A percentile compares a stretch with the other conserved stretches of the same genome.
Evolutionary conservation across 352 stramenopile species (phyloP).

Genomic region (Phytophthora uliginosa): DNA sequence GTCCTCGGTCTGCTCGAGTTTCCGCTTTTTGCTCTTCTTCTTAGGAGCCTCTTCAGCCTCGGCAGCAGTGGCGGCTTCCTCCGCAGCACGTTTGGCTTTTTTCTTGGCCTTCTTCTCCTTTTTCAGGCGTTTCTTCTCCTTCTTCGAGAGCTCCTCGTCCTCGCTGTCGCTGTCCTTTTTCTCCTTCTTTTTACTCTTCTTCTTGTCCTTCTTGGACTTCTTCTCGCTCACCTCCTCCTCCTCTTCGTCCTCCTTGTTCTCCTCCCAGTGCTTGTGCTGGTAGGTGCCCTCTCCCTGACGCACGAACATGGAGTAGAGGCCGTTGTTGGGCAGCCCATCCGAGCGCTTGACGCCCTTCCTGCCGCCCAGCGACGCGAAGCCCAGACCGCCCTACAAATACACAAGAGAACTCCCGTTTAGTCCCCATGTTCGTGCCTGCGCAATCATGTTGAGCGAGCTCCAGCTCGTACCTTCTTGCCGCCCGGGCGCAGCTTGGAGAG

Average conservation of each 20-base stretch:
- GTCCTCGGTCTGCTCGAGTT: constrained; percentile 37
- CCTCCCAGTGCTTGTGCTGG: constrained; percentile 87
- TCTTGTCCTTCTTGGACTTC: constrained; percentile 34
- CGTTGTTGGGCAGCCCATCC: constrained; percentile 83
- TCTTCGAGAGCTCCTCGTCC: constrained; percentile 39
- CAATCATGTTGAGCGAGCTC: no score
- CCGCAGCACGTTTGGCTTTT: constrained; percentile 36
- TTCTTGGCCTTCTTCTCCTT: constrained; percentile 56
- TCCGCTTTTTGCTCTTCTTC: constrained; percentile 55
- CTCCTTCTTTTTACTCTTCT: constrained; percentile 37
- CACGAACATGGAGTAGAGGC: constrained; percentile 90
- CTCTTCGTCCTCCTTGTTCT: constrained; percentile 41
- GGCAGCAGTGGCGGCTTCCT: constrained; percentile 25
- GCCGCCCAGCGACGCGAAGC: constrained; percentile 62
- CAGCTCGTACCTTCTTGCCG: constrained; percentile 68
- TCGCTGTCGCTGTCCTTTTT: constrained; percentile 33
- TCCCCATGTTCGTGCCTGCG: neutral
- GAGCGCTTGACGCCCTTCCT: constrained; percentile 70
- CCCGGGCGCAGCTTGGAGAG: constrained; percentile 86
- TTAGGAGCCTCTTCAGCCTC: constrained; percentile 37
- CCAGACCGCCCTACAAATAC: constrained; percentile 67
- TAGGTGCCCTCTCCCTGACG: constrained; percentile 80
- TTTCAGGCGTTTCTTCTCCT: constrained; percentile 54
- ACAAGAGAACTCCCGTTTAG: neutral
- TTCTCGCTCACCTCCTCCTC: constrained; percentile 32